Evolutionary conservation across 805 yeast genomes (phyloP).

Genomic region (Monosporozyma unispora): DNA sequence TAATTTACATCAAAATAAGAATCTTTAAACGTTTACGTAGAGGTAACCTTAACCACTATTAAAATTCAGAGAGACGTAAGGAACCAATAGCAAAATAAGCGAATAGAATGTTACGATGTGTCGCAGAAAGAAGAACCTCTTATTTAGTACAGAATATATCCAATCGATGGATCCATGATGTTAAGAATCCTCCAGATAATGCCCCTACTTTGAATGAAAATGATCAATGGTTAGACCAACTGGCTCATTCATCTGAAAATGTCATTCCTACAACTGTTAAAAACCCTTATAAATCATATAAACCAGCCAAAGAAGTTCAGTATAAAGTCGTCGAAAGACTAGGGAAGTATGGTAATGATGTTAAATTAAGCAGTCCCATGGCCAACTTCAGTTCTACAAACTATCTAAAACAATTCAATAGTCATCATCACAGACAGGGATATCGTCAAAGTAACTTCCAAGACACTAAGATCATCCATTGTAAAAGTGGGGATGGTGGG

Average conservation of each 20-base stretch:
- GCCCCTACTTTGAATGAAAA: conserved; percentile 37
- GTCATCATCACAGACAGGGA: conserved; percentile 35
- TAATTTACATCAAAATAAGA: not conserved
- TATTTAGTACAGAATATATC: not conserved
- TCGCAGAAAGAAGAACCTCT: not conserved
- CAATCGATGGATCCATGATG: not conserved
- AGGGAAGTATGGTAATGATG: conserved; percentile 16
- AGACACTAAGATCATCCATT: conserved; percentile 60
- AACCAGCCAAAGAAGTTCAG: not conserved
- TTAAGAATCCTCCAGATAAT: conserved; percentile 26
- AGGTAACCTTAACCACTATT: no score
- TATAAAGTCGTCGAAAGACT: conserved; percentile 13
- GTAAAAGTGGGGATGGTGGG: conserved; percentile 81
- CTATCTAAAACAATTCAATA: conserved; percentile 29
- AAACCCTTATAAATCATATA: not conserved
- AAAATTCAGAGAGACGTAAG: no score
- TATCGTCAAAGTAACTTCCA: conserved; percentile 39
- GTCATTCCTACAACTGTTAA: not conserved
- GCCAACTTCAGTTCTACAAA: conserved; percentile 22
- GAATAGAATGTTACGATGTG: not conserved
- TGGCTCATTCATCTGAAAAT: conserved; percentile 4
- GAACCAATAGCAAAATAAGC: no score
- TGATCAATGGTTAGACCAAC: conserved; percentile 34
- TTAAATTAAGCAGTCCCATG: conserved; percentile 16
- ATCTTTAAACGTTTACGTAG: not conserved